Evolutionary conservation across 2,329 filamentous ascomycete genomes (phyloP).

Genomic region (Thelonectria discophora): DNA sequence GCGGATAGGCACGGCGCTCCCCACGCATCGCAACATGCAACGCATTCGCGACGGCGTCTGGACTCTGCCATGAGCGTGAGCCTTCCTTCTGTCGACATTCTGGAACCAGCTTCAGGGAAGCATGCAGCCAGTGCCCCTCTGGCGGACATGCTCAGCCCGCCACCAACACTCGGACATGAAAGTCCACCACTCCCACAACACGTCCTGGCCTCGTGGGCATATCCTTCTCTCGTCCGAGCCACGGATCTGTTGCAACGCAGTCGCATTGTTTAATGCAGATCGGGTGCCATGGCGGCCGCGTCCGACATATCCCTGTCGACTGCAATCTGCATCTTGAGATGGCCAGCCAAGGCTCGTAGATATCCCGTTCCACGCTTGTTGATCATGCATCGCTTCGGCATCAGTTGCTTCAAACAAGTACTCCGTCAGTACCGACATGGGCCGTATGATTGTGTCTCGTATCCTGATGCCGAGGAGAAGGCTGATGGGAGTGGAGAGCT

Average conservation of each 20-base stretch:
- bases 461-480: conserved; percentile 7
- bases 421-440: background rate
- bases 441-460: conserved; percentile 9
- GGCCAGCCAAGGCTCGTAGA: conserved; percentile 2
- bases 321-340: conserved; percentile 1
- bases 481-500: conserved; percentile 13
- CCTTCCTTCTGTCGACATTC: conserved; percentile 35
- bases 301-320: background rate
- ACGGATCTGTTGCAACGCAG: conserved; percentile 3
- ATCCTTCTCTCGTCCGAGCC: background rate
- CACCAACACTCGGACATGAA: conserved; percentile 5
- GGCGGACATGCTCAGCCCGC: background rate
- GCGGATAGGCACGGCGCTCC: conserved; percentile 25
- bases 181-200: conserved; percentile 18
- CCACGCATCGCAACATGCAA: conserved; percentile 15
- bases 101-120: conserved; percentile 32
- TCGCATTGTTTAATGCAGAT: conserved; percentile 17
- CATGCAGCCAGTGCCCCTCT: conserved; percentile 24
- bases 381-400: background rate
- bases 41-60: conserved; percentile 20
- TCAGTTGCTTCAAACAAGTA: background rate
- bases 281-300: conserved; percentile 1
- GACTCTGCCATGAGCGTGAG: conserved; percentile 17
- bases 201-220: conserved; percentile 15
- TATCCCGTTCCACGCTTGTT: background rate